Evolutionary conservation across 1,284 basidiomycete genomes (phyloP).

Genomic region (Fomitopsis schrenkii): DNA sequence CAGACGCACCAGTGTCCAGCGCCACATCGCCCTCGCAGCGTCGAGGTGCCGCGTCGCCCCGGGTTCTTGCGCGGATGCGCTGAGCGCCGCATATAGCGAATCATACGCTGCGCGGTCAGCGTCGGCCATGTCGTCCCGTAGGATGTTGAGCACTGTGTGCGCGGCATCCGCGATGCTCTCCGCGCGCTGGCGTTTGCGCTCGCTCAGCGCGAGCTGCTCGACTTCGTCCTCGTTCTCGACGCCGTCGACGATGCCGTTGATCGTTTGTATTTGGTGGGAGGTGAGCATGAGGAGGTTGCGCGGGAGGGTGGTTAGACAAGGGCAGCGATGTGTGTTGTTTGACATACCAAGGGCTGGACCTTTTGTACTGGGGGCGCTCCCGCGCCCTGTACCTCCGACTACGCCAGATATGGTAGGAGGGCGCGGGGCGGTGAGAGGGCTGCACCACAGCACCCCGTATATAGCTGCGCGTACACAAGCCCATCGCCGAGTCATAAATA

Average conservation of each 20-base stretch:
- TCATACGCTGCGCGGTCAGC: neutral
- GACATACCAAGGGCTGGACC: neutral
- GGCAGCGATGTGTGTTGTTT: neutral
- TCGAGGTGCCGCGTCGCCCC: neutral
- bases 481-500: neutral
- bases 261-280: neutral
- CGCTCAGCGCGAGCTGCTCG: neutral
- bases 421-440: neutral
- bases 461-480: neutral
- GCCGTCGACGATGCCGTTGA: neutral
- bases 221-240: neutral
- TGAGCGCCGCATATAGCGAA: neutral
- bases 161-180: neutral
- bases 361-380: neutral
- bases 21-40: neutral
- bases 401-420: neutral
- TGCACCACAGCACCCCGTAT: neutral
- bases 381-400: neutral
- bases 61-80: neutral
- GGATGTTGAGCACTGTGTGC: neutral
- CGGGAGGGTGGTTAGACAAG: neutral
- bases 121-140: neutral
- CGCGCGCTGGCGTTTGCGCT: neutral
- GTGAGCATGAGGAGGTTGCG: neutral
- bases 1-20: neutral